Conservation (phyloP, 805 yeast genomes). For the Pichia eremophila region DNA sequence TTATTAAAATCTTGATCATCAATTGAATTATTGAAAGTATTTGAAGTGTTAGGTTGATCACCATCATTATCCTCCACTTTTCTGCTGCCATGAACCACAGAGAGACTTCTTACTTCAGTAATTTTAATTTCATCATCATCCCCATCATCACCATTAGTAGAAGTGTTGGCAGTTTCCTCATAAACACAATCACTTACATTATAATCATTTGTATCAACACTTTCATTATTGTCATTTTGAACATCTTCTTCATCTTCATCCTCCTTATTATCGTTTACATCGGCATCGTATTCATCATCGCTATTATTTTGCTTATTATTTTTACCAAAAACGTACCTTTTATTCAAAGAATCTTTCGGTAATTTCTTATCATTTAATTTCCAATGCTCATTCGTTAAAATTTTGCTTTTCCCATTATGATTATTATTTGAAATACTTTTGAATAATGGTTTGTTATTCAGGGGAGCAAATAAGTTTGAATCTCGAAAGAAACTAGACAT, state of each 20-base stretch:
- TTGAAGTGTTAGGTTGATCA: not conserved
- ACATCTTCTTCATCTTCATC: slow-evolving; percentile 6
- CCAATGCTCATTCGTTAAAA: not conserved
- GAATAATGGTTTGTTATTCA: slow-evolving; percentile 1
- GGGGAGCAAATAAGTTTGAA: slow-evolving; percentile 3
- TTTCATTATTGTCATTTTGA: slow-evolving; percentile 8
- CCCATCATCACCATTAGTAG: not conserved
- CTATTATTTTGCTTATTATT: not conserved
- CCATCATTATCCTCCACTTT: not conserved
- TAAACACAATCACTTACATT: not conserved
- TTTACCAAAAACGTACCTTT: not conserved
- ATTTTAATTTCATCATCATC: not conserved
- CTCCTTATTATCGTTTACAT: not conserved
- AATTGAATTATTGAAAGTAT: not conserved
- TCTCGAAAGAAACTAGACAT: slow-evolving; percentile 15
- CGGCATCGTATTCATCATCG: not conserved
- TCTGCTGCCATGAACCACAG: not conserved
- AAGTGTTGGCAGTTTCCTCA: not conserved
- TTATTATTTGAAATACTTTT: not conserved
- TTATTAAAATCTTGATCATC: not conserved
- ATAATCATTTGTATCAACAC: not conserved
- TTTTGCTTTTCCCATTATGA: not conserved
- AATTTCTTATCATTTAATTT: not conserved
- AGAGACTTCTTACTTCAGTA: not conserved
- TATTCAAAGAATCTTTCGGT: not conserved